Conservation (phyloP, 345 rosid species). For the Populus deltoides region DNA sequence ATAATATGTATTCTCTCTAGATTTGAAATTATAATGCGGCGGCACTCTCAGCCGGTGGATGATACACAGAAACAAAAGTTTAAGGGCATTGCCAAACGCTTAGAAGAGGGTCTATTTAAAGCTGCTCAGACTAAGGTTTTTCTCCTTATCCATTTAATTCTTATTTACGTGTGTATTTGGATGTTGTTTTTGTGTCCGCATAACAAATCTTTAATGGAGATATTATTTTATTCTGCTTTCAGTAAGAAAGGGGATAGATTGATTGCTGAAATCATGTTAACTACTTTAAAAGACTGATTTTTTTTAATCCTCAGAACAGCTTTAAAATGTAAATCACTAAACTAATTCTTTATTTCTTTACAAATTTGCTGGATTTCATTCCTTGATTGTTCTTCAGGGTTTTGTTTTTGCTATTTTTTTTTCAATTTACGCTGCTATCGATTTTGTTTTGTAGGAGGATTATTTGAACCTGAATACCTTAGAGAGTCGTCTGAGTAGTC, state of each 20-base stretch:
- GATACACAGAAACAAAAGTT: slow-evolving; percentile 46
- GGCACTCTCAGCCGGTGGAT: slow-evolving; percentile 44
- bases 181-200: neutral
- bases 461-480: slow-evolving; percentile 66
- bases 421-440: neutral
- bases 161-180: neutral
- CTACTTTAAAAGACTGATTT: neutral
- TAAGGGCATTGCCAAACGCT: slow-evolving; percentile 66
- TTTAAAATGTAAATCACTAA: neutral
- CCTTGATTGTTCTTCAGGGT: neutral
- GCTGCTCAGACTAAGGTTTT: slow-evolving; percentile 65
- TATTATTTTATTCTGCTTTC: neutral
- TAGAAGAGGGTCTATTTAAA: slow-evolving; percentile 82
- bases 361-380: neutral
- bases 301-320: neutral
- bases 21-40: slow-evolving; percentile 42
- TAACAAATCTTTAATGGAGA: too few species aligned
- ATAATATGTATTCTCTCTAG: slow-evolving; percentile 30
- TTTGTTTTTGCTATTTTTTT: neutral
- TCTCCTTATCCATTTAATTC: neutral
- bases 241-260: neutral
- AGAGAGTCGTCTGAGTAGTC: slow-evolving; percentile 53
- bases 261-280: neutral
- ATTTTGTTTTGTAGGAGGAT: slow-evolving; percentile 58
- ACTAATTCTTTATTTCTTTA: too few species aligned